Evolutionary conservation across 2,329 filamentous ascomycete species (phyloP), one percentile per base, ranked within the genome.

Genomic region (Neurospora sp.): DNA sequence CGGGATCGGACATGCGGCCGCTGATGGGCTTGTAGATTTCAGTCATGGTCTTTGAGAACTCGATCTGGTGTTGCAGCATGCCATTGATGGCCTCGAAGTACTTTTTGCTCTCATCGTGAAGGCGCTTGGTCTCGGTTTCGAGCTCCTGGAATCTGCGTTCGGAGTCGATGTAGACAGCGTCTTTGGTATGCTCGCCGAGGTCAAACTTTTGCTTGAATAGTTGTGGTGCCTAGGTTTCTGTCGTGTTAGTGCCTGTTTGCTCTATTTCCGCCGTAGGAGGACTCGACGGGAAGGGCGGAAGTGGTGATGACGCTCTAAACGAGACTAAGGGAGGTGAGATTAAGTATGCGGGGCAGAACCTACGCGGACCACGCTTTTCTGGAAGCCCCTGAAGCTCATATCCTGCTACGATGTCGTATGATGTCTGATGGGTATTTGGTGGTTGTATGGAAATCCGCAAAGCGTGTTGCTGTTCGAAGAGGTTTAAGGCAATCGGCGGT

Each of bases 21-120:
- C 95, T 97, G 76, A 99, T 99, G 75, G 96, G 96, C 80, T 97
- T 97, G 86, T 99, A 99, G 77, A 99, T 91, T 81, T 99, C 96
- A 73, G 91, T 91, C 84, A 97, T 95, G 74, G 94, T 92, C 82
- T 97, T 89, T 76, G 95, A 97, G 83, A 99, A 99, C 79, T 97
- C 95, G 81, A 99, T 98, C 83, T 99, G 96, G 82, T 98, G 94
- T 78, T 85, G 88, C 77, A 99, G 87, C 96, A 99, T 99, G 85
- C 91, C 92, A 83, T 98, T 97, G 83, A 99, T 97, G 79, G 96
- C 92, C 69, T 97, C 90, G 77, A 97, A 97, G 81, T 99, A 99
- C 83, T 97, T 97, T 81, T 94, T 92, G 70, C 93, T 97, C 82
- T 98, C 95, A 83, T 97, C 93, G 82, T 98, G 95, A 38, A 97